These are phyloP conservation scores for Schizothecium vesticola DNA, from an alignment of 495 filamentous ascomycete genomes.

Conservation along the genomic window DNA sequence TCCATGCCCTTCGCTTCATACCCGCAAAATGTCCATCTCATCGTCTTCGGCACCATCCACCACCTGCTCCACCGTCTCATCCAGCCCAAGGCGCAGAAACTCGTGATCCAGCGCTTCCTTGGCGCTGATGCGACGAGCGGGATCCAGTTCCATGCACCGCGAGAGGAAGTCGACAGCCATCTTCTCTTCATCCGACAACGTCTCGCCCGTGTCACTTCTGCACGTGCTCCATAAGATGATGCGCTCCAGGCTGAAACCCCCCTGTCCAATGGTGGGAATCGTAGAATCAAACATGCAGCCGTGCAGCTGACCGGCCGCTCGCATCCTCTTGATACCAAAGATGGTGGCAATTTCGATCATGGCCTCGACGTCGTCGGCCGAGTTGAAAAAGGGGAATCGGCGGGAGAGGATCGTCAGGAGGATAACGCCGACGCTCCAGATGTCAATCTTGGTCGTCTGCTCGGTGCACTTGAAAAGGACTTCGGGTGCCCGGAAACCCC, in stretches of 20 bases:
- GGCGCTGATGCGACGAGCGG: conserved; percentile 63
- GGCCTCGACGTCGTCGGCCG: conserved; percentile 90
- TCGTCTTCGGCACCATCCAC: conserved; percentile 30
- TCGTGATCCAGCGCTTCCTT: conserved; percentile 67
- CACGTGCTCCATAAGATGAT: conserved; percentile 89
- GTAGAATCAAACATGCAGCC: conserved; percentile 82
- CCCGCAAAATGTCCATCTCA: conserved; percentile 45
- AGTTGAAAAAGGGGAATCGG: conserved; percentile 98
- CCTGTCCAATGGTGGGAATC: conserved; percentile 80
- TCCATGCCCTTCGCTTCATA: conserved; percentile 12
- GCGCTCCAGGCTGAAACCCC: conserved; percentile 82
- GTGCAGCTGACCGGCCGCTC: conserved; percentile 71
- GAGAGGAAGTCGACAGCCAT: conserved; percentile 61
- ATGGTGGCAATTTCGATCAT: conserved; percentile 96
- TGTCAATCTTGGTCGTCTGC: conserved; percentile 92
- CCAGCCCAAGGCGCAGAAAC: conserved; percentile 52
- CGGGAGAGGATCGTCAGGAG: conserved; percentile 82
- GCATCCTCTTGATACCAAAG: conserved; percentile 83
- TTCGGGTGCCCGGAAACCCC: conserved; percentile 93
- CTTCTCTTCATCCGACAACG: conserved; percentile 55
- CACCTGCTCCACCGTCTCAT: conserved; percentile 9
- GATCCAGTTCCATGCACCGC: conserved; percentile 68
- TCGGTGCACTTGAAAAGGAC: conserved; percentile 96
- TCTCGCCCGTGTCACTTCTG: conserved; percentile 42
- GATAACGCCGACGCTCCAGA: conserved; percentile 95